A percentile compares a stretch with the other conserved stretches of the same genome.
Conservation (phyloP, 805 yeast species). For the Kodamaea neixiangensis region DNA sequence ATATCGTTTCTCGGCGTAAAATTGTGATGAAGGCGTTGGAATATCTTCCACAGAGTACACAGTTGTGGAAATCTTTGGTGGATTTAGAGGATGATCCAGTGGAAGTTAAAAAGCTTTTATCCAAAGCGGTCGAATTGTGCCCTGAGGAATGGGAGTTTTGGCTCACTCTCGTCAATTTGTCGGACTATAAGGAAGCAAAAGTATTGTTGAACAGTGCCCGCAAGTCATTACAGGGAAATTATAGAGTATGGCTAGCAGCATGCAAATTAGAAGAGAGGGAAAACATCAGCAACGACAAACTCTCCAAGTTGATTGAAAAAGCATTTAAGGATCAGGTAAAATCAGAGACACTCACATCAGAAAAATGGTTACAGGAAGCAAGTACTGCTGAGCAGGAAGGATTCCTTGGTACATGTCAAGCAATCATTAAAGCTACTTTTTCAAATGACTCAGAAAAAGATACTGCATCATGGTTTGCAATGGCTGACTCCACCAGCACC, state of each 20-base stretch:
- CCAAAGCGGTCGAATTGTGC: constrained; percentile 67
- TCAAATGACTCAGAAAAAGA: constrained; percentile 20
- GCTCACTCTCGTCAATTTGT: constrained; percentile 55
- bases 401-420: constrained; percentile 49
- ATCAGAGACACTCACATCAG: constrained; percentile 18
- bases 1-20: constrained; percentile 50
- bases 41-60: constrained; percentile 53
- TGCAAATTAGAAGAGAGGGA: constrained; percentile 64
- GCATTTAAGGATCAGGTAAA: constrained; percentile 7
- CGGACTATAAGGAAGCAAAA: constrained; percentile 51
- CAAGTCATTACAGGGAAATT: constrained; percentile 47
- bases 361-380: constrained; percentile 61
- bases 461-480: neutral
- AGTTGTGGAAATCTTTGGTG: constrained; percentile 71
- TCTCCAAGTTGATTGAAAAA: constrained; percentile 38
- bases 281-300: constrained; percentile 44
- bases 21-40: constrained; percentile 74
- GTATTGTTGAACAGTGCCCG: constrained; percentile 61
- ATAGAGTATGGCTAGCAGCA: constrained; percentile 69
- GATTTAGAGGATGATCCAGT: constrained; percentile 55
- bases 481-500: neutral
- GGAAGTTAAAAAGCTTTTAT: constrained; percentile 54
- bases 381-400: constrained; percentile 50
- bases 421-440: constrained; percentile 50
- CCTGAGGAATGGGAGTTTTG: constrained; percentile 68